These are phyloP conservation scores for Starmera amethionina DNA, from an alignment of 805 yeast genomes.

Conservation along the genomic window DNA sequence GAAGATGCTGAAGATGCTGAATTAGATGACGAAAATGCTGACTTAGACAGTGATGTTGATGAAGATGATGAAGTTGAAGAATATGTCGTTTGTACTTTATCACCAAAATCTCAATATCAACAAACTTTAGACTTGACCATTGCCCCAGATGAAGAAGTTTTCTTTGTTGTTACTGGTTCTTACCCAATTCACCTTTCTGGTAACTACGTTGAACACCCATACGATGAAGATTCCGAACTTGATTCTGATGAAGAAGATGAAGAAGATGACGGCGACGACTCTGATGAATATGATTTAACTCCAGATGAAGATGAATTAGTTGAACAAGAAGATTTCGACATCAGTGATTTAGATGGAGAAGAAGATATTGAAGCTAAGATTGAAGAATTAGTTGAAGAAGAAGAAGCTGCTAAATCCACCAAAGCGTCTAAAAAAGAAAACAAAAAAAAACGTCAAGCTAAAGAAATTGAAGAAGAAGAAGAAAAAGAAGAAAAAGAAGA, in stretches of 20 bases:
- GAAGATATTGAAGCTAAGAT: slow-evolving; percentile 66
- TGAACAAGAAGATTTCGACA: slow-evolving; percentile 29
- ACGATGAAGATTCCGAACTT: slow-evolving; percentile 50
- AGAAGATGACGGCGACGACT: slow-evolving; percentile 24
- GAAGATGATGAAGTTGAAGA: slow-evolving; percentile 76
- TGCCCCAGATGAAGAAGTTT: slow-evolving; percentile 88
- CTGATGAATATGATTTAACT: slow-evolving; percentile 54
- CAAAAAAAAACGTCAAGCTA: slow-evolving; percentile 22
- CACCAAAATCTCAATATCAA: slow-evolving; percentile 79
- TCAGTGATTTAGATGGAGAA: slow-evolving; percentile 42
- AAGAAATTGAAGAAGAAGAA: slow-evolving; percentile 21
- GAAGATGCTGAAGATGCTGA: slow-evolving; percentile 43
- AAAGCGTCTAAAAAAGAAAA: slow-evolving; percentile 16
- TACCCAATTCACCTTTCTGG: slow-evolving; percentile 89
- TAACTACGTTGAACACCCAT: slow-evolving; percentile 94
- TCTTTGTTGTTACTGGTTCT: slow-evolving; percentile 92
- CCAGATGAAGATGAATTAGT: slow-evolving; percentile 67
- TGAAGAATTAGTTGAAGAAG: slow-evolving; percentile 64
- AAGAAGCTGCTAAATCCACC: slow-evolving; percentile 27
- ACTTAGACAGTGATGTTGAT: slow-evolving; percentile 46
- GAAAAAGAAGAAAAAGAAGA: slow-evolving; percentile 19
- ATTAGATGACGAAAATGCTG: slow-evolving; percentile 40
- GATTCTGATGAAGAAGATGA: slow-evolving; percentile 38
- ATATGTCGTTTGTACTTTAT: slow-evolving; percentile 77
- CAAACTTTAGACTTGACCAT: slow-evolving; percentile 87